Evolutionary conservation across 1,139 yeast genomes (phyloP), one percentile per base, ranked within the genome.

Genomic region (Geotrichum restrictum): DNA sequence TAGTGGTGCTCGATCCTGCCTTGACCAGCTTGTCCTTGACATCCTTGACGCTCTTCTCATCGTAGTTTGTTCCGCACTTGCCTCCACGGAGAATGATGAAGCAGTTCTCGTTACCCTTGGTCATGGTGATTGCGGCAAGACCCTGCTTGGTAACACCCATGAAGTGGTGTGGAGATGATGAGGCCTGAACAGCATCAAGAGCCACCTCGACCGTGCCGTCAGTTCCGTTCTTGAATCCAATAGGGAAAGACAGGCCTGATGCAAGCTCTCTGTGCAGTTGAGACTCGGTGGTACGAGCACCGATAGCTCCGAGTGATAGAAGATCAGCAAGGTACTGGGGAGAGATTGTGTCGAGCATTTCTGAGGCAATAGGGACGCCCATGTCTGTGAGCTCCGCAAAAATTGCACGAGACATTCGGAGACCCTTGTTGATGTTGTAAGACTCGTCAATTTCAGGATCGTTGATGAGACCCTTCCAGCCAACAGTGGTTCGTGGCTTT

Each of bases 281-380:
- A 49, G 97, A 88, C 76, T 93, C 98, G 50, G 98, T 93, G 57
- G 98, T 93, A 77, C 98, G 83, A 52, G 98, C 98, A 66, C 98
- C 98, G 73, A 93, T 88, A 56, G 98, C 98, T 62, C 98, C 98
- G 62, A 93, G 83, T 39, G 96, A 86, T 62, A 93, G 79, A 62
- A 89, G 77, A 71, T 93, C 98, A 31, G 95, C 85, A 62, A 93
- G 78, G 77, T 80, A 93, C 77, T 93, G 98, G 14, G 98, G 98
- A 27, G 96, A 88, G 59, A 91, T 91, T 58, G 98, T 93, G 71
- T 93, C 98, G 71, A 93, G 82, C 98, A 93, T 93, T 72, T 93
- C 98, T 47, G 94, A 85, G 52, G 96, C 98, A 65, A 93, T 89
- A 49, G 98, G 98, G 51, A 91, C 73, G 63, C 78, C 74, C 59